Evolutionary conservation across 192 early-diverging fungal species (phyloP), one percentile per base, ranked within the genome.

Genomic region (Coemansia sp.): DNA sequence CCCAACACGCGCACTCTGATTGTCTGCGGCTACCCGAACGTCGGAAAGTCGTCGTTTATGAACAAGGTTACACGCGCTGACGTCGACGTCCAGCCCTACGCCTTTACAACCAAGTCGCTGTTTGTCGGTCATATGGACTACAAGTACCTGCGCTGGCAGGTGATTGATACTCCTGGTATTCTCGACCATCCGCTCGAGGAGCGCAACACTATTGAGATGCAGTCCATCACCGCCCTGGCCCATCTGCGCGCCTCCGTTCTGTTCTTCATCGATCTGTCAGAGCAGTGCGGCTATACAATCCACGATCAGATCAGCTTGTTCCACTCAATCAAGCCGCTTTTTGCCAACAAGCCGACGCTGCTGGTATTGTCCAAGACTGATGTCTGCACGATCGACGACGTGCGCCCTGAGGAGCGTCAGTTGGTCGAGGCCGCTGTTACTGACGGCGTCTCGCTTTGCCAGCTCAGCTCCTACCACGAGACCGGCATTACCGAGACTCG

Each of bases 81-180:
- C 67, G 98, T 99, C 21, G 98, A 99, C 71, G 98, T 99, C 12
- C 98, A 99, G 75, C 96, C 96, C 15, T 99, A 99, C 78, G 98
- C 98, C 30, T 99, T 99, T 82, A 99, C 98, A 21, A 99, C 98
- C 59, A 99, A 99, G 84, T 93, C 91, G 18, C 83, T 99, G 67
- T 99, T 99, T 81, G 98, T 99, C 25, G 98, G 98, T 33, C 98
- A 99, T 69, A 98, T 99, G 98, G 96, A 99, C 81, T 98, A 98
- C 89, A 95, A 93, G 80, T 96, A 99, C 78, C 82, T 97, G 78
- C 82, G 96, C 72, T 99, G 98, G 98, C 98, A 99, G 78, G 98
- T 99, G n/a, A 98, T 99, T 56, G 98, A 99, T 74, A 99, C 98
- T 42, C 98, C 98, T 33, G 98, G 98, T 54, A 98, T 99, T 71